Percentiles rank a stretch among this genome's conserved stretches.
Evolutionary conservation across 306 rosid genomes (phyloP).

Genomic region (Malus orientalis): DNA sequence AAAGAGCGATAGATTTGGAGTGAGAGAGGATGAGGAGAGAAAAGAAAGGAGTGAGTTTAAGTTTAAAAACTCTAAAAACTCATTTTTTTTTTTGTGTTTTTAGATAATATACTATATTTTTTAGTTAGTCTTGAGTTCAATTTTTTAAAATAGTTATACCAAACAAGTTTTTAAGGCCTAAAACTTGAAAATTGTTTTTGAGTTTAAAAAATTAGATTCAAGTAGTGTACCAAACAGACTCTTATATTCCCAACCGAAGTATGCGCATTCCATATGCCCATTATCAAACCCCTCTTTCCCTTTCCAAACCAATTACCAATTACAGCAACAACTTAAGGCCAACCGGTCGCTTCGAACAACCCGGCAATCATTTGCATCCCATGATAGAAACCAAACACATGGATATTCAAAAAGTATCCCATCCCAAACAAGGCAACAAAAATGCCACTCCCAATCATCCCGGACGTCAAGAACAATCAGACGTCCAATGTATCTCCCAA

Average conservation of each 20-base stretch:
- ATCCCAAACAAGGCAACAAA: constrained; percentile 61
- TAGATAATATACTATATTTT: too few species aligned
- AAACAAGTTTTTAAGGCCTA: too few species aligned
- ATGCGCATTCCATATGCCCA: constrained; percentile 89
- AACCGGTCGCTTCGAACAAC: constrained; percentile 76
- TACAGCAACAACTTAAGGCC: constrained; percentile 90
- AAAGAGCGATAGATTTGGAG: too few species aligned
- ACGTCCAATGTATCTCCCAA: constrained; percentile 65
- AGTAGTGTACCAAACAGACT: too few species aligned
- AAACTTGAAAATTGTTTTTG: too few species aligned
- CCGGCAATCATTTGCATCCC: constrained; percentile 72
- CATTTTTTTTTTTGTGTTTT: too few species aligned
- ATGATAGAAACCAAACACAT: constrained; percentile 51
- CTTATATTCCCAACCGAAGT: constrained; percentile 74
- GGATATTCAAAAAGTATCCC: constrained; percentile 65
- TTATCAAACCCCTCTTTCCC: constrained; percentile 62
- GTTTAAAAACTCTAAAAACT: too few species aligned
- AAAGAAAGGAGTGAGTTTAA: too few species aligned
- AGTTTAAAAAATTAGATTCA: too few species aligned
- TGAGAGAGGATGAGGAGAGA: too few species aligned
- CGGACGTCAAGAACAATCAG: constrained; percentile 42
- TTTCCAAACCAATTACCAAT: constrained; percentile 87
- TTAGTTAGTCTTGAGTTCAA: too few species aligned
- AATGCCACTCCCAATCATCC: constrained; percentile 75
- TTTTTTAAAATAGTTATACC: too few species aligned